These are phyloP conservation scores for Aspergillus amoenus DNA, from an alignment of 2,329 filamentous ascomycete genomes.

Conservation along the genomic window DNA sequence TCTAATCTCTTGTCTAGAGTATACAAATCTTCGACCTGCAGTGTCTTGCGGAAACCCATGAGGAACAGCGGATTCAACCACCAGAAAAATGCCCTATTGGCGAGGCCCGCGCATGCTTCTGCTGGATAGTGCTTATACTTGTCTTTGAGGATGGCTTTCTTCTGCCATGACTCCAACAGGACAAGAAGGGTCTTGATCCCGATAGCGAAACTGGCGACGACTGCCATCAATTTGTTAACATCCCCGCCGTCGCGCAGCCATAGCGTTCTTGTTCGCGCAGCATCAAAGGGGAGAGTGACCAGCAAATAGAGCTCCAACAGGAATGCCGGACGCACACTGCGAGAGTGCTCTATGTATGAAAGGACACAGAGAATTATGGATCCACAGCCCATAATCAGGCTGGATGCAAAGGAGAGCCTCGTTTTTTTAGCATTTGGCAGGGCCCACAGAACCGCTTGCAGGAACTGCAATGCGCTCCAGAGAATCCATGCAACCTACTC, in stretches of 20 bases:
- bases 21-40: slow-evolving; percentile 47
- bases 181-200: slow-evolving; percentile 46
- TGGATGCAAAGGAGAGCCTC: slow-evolving; percentile 33
- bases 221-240: slow-evolving; percentile 39
- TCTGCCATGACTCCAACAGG: slow-evolving; percentile 44
- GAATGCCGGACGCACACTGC: slow-evolving; percentile 44
- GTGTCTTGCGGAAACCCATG: slow-evolving; percentile 46
- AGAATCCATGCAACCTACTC: slow-evolving; percentile 30
- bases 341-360: slow-evolving; percentile 50
- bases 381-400: slow-evolving; percentile 30
- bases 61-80: slow-evolving; percentile 56
- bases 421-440: slow-evolving; percentile 29
- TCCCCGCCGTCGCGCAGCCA: slow-evolving; percentile 35
- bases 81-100: slow-evolving; percentile 51
- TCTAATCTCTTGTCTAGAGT: slow-evolving; percentile 46
- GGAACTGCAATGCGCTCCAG: slow-evolving; percentile 37
- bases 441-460: slow-evolving; percentile 40
- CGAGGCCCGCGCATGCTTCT: slow-evolving; percentile 53
- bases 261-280: slow-evolving; percentile 46
- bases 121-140: slow-evolving; percentile 44
- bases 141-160: slow-evolving; percentile 44
- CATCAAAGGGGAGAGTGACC: slow-evolving; percentile 47
- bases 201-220: slow-evolving; percentile 41
- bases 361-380: slow-evolving; percentile 36
- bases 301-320: slow-evolving; percentile 50